Evolutionary conservation across 495 filamentous ascomycete species (phyloP), one percentile per base, ranked within the genome.

Genomic region (Lasiosphaeria miniovina): DNA sequence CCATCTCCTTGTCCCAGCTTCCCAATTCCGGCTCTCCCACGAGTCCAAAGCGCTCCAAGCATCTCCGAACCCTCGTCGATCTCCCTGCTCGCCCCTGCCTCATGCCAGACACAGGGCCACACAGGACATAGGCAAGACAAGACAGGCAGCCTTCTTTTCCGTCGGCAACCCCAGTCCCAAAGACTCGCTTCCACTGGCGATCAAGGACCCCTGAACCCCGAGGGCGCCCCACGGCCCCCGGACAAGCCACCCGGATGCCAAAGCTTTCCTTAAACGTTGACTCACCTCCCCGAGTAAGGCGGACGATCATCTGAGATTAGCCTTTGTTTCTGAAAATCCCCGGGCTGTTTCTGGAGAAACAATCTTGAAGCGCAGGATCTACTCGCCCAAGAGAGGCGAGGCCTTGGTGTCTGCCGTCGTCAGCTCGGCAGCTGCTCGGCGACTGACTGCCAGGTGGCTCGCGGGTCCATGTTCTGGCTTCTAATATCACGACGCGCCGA

Each of bases 261-360:
- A 59, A 55, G 49, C 49, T 50, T 45, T 49, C 46, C 61, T 52
- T 35, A 36, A 48, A 15, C 17, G 54, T 41, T 32, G 43, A 33
- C 50, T 52, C 7, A 2, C 3, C 48, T 3, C 33, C 6, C 34
- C 15, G 38, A 17, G 31, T 15, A 24, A 14, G 14, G 14, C 41
- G 45, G 53, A 41, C 61, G 62, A 68, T 65, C 65, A 62, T 45
- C 65, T 55, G 63, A 65, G 62, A 64, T 71, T 71, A 67, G 67
- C 66, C 67, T 68, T 68, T 70, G 72, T 74, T 74, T 73, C 71
- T 65, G 64, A 61, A 59, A 60, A 59, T 49, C 55, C 58, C 64
- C 68, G 59, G 58, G 60, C 11, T 57, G 59, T 67, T 71, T 70
- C 58, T 59, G 32, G 46, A 58, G 67, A 67, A 71, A 71, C 67